Base-by-base conservation (phyloP, 78 protist genomes). In the Creolimax fragrantissima region DNA sequence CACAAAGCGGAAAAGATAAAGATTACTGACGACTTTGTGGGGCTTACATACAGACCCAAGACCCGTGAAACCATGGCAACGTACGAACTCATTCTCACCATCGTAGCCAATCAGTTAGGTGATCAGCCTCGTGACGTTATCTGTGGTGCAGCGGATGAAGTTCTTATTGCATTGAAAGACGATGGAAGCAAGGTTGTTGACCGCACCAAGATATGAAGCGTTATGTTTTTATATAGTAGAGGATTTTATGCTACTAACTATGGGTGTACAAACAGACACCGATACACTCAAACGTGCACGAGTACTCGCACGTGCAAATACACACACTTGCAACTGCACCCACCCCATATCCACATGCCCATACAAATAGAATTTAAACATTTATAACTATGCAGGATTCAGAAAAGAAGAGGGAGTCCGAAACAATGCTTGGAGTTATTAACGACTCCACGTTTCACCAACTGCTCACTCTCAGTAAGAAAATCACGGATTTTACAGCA, bases 141-240 rank as follows among this genome's bases (percentile, higher is more conserved):
- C 11, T 92, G 93, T 11, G 96, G 96, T 11, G 99, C 99, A 0
- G 94, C 97, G 3, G 98, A 97, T 83, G 99, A 97, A 95, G 94
- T 97, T n/a, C 66, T 97, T 3, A 93, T 95, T 4, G 91, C 94
- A 37, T 88, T 97, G 42, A 96, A 97, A 89, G 90, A 96, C 35
- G 97, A 94, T 37, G 35, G 35, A 2, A 41, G 90, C 41, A 43
- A 43, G 90, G 45, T 11, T 3, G 17, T 3, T 85, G 5, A 5
- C 3, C 66, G 42, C 11, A 45, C 3, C 37, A 85, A 43, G 4
- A 3, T 5, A 43, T 3, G 3, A 24, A 3, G 42, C 42, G 89
- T 7, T 35, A 5, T 85, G 89, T 35, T 83, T 24, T 6, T 83
- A 39, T 83, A 5, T 4, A 24, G 86, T 83, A 39, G 4, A 5